Base-by-base conservation (phyloP, 2,329 filamentous ascomycete genomes). In the Sporothrix globosa region DNA sequence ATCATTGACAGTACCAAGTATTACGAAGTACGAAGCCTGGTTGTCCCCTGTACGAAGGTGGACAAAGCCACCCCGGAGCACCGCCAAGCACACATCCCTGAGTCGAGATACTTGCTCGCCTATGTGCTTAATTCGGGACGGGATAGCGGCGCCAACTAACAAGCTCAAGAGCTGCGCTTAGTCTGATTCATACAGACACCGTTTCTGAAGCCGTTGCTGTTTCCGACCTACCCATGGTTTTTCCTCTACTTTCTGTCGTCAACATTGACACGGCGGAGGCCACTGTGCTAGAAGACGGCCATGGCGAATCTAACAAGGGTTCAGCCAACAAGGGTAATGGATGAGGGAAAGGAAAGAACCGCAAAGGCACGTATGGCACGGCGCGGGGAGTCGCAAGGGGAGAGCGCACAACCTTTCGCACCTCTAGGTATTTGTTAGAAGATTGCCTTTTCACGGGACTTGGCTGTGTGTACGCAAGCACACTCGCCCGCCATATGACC, bases 351-450 rank as follows among this genome's bases (percentile, higher is more conserved):
- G 61, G 17, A 13, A 34, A 19, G n/a, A 46, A 11, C 58, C 58
- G 58, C 58, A 24, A 30, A 48, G 41, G 41, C 63, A 52, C 10
- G 46, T 39, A 53, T 21, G 27, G 63, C 52, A 53, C 63, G 63
- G 41, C 63, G 39, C 46, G 10, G 27, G 41, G 30, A 34, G 7
- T 9, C 6, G 34, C 34, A 9, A 34, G 4, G 34, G 7, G 5
- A 34, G 9, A 34, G 34, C 34, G 34, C 34, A 34, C 9, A 34
- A 6, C 34, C 34, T 34, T 34, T 34, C 6, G 4, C 5, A 6
- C 30, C 4, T 34, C 7, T 34, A 9, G 4, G 34, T 34, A 6
- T 34, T 34, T 34, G 34, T 34, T 34, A 6, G 34, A 34, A 4
- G 27, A 30, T 30, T 30, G 27, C 27, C 3, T 30, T 30, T 30